Evolutionary conservation across 2,329 filamentous ascomycete species (phyloP), one percentile per base, ranked within the genome.

Genomic region (Aspergillus sp.): DNA sequence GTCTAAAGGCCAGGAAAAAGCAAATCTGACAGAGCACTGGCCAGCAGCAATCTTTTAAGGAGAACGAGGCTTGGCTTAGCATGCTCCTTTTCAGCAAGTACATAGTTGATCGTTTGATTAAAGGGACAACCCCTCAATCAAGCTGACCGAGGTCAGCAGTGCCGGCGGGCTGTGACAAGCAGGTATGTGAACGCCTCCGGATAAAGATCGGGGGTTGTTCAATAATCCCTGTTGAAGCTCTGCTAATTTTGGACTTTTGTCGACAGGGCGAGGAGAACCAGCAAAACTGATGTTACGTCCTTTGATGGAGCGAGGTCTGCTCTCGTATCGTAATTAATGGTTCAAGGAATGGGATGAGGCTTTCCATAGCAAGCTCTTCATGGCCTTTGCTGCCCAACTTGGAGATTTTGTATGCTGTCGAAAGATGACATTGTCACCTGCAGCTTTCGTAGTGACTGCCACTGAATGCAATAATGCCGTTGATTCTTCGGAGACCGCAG

Each of bases 391-490:
- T 41, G 2, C 23, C 27, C 30, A 25, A 41, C 38, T 41, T n/a
- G 25, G 8, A n/a, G 10, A 2, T 27, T 27, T 23, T 38, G 19
- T 23, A 25, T 8, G 38, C 32, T 38, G 30, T 23, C 4, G 8
- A 44, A 57, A 8, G 21, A 50, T 48, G 41, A 32, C 50, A 54
- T 47, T 59, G 23, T 47, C 49, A 48, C 42, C 49, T 59, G 50
- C 57, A 54, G n/a, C 17, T 30, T 23, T 25, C 30, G 50, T 39
- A 49, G 42, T 13, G 27, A 54, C 42, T 54, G 48, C 32, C 49
- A 41, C 39, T 49, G 27, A 44, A 58, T 61, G 59, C 56, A 59
- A 61, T 59, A 58, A 58, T 59, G 49, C 59, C 56, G 44, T 61
- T 61, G 48, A 53, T 41, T 32, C 41, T 32, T 57, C 59, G 55